Percentiles rank a stretch among this genome's conserved stretches.
phyloP scores from a whole-genome alignment of 2,329 filamentous ascomycete genomes.

The Fusarium napiforme region DNA sequence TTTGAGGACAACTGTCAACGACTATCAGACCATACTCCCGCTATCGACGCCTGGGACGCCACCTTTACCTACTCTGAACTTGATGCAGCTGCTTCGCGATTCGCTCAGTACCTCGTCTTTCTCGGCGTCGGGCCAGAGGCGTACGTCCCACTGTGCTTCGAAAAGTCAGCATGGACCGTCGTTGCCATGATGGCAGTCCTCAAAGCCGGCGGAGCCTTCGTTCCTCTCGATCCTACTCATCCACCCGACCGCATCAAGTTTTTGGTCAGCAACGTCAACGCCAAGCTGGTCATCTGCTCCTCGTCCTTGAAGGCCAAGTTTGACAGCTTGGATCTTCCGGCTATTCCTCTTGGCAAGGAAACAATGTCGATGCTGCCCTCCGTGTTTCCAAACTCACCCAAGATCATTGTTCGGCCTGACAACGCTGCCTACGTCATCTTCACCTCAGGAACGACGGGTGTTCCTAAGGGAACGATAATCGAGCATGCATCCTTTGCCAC shows the following conservation, averaged over 20 bases:
- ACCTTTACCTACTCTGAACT: conserved; percentile 51
- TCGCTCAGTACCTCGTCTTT: conserved; percentile 52
- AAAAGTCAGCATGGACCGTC: conserved; percentile 51
- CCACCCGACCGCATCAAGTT: conserved; percentile 44
- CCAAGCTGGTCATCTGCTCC: conserved; percentile 27
- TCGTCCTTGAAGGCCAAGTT: neutral
- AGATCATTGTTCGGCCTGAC: neutral
- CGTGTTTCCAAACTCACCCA: fast-evolving
- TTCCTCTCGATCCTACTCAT: conserved; percentile 51
- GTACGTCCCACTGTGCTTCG: conserved; percentile 50
- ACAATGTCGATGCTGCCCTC: neutral
- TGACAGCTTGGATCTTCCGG: neutral
- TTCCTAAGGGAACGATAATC: conserved; percentile 33
- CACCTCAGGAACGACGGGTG: conserved; percentile 37
- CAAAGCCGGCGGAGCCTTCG: conserved; percentile 49
- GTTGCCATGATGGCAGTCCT: conserved; percentile 51
- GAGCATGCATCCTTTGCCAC: conserved; percentile 31
- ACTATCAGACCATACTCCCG: conserved; percentile 45
- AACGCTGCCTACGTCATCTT: conserved; percentile 35
- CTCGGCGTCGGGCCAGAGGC: conserved; percentile 43
- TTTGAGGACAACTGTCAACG: conserved; percentile 50
- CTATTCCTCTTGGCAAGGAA: neutral
- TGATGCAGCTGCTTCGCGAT: conserved; percentile 13
- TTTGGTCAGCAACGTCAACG: conserved; percentile 18
- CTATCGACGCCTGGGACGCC: conserved; percentile 60